These are phyloP conservation scores for Lasiosphaeria ovina DNA, from an alignment of 495 filamentous ascomycete genomes.

Conservation along the genomic window DNA sequence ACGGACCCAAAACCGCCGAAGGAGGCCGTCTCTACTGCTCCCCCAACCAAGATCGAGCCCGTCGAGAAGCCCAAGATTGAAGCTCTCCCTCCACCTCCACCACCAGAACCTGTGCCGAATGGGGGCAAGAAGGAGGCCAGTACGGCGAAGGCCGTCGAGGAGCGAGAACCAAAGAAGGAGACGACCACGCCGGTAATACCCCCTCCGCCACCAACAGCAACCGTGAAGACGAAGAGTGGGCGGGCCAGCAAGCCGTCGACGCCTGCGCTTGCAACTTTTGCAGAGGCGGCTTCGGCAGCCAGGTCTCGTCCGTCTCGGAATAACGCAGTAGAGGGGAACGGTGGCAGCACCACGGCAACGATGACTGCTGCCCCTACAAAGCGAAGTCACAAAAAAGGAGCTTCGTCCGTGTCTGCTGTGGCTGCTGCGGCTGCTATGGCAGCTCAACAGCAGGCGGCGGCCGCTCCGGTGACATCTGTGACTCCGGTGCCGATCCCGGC, in stretches of 20 bases:
- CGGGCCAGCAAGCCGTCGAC: conserved; percentile 64
- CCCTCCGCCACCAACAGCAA: conserved; percentile 25
- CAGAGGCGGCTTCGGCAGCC: conserved; percentile 34
- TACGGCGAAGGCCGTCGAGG: conserved; percentile 19
- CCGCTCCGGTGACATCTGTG: not conserved
- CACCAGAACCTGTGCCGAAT: conserved; percentile 19
- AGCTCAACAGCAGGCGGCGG: conserved; percentile 1
- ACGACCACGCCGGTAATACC: conserved; percentile 30
- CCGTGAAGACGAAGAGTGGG: conserved; percentile 53
- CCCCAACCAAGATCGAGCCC: conserved; percentile 14
- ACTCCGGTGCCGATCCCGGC: not conserved
- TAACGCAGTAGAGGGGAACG: conserved; percentile 9
- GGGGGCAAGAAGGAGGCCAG: conserved; percentile 31
- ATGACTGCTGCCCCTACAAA: conserved; percentile 38
- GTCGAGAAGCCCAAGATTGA: conserved; percentile 23
- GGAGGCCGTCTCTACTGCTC: conserved; percentile 15
- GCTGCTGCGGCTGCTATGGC: conserved; percentile 11
- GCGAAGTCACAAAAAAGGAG: conserved; percentile 69
- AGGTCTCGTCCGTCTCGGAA: conserved; percentile 29
- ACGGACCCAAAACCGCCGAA: conserved; percentile 36
- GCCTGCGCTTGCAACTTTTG: conserved; percentile 51
- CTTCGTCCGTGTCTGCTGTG: conserved; percentile 35
- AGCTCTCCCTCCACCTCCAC: conserved; percentile 17
- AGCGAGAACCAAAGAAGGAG: conserved; percentile 31
- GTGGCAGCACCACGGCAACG: conserved; percentile 4